These are phyloP conservation scores for Chlorella sp. DNA, from an alignment of 139 green algal genomes.

Conservation along the genomic window DNA sequence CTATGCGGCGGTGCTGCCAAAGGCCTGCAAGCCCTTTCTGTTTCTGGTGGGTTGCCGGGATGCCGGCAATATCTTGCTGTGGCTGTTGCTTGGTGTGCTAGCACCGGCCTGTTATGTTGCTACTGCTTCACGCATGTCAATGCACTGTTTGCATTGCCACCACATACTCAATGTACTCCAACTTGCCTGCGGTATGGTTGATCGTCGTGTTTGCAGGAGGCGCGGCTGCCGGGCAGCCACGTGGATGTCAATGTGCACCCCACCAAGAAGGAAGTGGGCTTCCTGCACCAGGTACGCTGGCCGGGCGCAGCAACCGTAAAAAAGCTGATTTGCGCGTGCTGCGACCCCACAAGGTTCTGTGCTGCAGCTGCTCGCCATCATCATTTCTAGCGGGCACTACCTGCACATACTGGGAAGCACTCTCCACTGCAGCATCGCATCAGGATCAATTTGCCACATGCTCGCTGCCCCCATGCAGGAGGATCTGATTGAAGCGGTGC, in stretches of 20 bases:
- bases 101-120: neutral
- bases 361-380: too few species aligned
- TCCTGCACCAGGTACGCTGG: constrained; percentile 74
- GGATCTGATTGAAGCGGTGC: constrained; percentile 68
- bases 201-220: constrained; percentile 54
- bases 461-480: constrained; percentile 40
- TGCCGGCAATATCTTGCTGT: too few species aligned
- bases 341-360: too few species aligned
- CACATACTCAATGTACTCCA: too few species aligned
- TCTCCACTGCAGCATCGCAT: too few species aligned
- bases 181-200: neutral
- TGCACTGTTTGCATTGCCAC: neutral
- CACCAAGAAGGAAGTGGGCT: constrained; percentile 94
- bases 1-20: constrained; percentile 78
- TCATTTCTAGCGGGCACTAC: too few species aligned
- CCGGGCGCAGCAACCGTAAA: too few species aligned
- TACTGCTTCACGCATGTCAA: neutral
- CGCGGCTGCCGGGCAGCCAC: constrained; percentile 80
- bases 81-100: neutral
- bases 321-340: too few species aligned
- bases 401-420: too few species aligned
- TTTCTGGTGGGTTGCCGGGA: constrained; percentile 67
- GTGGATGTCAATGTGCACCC: constrained; percentile 98
- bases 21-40: constrained; percentile 84
- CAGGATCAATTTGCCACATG: too few species aligned